Evolutionary conservation across 164 flowering plant genomes (phyloP).

Genomic region (Stephania japonica): DNA sequence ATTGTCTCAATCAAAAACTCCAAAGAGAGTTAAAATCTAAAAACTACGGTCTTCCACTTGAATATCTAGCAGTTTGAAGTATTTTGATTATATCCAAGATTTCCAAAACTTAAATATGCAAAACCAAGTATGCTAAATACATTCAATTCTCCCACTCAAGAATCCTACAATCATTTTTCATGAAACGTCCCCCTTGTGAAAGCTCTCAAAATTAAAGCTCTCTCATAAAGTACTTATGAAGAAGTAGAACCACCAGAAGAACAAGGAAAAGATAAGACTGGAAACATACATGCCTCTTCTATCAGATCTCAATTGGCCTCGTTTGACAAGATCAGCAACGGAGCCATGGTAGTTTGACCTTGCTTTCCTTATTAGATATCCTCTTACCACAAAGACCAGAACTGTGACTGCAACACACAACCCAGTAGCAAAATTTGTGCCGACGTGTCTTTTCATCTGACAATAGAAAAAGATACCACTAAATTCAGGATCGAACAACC

Average conservation of each 20-base stretch:
- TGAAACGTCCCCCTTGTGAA: not conserved
- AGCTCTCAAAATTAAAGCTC: not conserved
- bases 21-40: not conserved
- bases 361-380: constrained; percentile 34
- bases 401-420: constrained; percentile 41
- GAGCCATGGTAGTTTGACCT: constrained; percentile 59
- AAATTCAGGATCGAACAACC: not conserved
- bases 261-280: constrained; percentile 7
- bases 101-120: not conserved
- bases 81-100: not conserved
- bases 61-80: not conserved
- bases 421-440: constrained; percentile 37
- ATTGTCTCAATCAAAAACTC: not conserved
- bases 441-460: constrained; percentile 41
- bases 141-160: not conserved
- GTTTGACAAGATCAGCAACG: constrained; percentile 91
- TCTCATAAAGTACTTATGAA: too few species aligned
- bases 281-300: constrained; percentile 98
- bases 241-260: not conserved
- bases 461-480: constrained; percentile 7
- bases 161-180: not conserved
- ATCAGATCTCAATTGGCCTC: constrained; percentile 95
- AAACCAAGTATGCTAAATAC: not conserved
- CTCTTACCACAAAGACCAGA: constrained; percentile 44
- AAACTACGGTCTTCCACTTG: not conserved